A percentile compares a stretch with the other conserved stretches of the same genome.
Conservation (phyloP, 345 rosid genomes). For the Psidium friedrichsthalianum region DNA sequence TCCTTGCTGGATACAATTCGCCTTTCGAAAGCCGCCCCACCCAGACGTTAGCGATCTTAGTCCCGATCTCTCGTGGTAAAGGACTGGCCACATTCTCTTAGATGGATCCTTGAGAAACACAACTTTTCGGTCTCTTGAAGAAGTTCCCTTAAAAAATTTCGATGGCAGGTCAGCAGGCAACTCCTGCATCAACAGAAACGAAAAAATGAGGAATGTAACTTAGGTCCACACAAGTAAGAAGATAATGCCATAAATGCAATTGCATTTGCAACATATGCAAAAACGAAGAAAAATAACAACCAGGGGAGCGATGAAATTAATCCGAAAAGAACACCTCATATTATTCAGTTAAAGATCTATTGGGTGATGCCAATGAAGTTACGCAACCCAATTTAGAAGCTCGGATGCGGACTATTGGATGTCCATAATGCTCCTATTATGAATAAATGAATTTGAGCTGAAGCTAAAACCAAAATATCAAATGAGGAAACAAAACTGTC, state of each 20-base stretch:
- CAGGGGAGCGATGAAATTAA: not conserved
- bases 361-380: not conserved
- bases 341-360: not conserved
- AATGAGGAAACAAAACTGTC: not conserved
- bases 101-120: conserved; percentile 21
- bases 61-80: conserved; percentile 8
- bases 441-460: not conserved
- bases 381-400: not conserved
- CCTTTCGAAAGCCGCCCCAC: conserved; percentile 22
- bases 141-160: not conserved
- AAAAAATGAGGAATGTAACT: not conserved
- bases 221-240: not conserved
- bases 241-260: not conserved
- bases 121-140: not conserved
- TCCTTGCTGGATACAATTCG: conserved; percentile 15
- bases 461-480: not conserved
- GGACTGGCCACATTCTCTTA: conserved; percentile 20
- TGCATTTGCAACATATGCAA: not conserved
- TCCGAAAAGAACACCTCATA: not conserved
- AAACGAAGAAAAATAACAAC: not conserved
- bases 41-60: conserved; percentile 9
- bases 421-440: not conserved
- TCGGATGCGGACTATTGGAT: not conserved
- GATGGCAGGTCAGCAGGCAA: conserved; percentile 13
- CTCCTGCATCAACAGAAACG: conserved; percentile 9